Evolutionary conservation across 352 stramenopile genomes (phyloP).

Genomic region (Phytopythium ostracodes): DNA sequence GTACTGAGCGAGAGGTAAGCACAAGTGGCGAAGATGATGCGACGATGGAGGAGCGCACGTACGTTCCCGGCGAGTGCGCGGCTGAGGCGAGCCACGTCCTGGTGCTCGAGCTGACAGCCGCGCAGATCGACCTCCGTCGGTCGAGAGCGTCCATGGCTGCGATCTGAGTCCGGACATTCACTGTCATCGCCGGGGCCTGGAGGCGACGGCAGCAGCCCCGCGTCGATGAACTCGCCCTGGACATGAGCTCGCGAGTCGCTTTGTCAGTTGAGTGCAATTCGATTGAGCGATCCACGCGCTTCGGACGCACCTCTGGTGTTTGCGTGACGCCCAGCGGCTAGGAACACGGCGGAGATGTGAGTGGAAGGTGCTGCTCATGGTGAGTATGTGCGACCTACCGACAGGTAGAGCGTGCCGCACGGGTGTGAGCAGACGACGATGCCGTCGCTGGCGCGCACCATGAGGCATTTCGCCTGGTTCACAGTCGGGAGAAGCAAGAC

Average conservation of each 20-base stretch:
- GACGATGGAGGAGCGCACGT: conserved; percentile 12
- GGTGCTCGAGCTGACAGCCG: conserved; percentile 41
- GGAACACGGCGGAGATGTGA: background rate
- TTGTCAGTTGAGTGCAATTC: background rate
- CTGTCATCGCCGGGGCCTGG: conserved; percentile 3
- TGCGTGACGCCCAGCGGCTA: background rate
- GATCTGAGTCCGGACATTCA: background rate
- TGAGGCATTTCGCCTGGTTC: conserved; percentile 31
- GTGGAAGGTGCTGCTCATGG: too few species aligned
- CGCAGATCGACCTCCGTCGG: conserved; percentile 39
- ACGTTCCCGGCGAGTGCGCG: conserved; percentile 49
- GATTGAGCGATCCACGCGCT: too few species aligned
- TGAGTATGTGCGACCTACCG: conserved; percentile 19
- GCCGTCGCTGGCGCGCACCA: conserved; percentile 44
- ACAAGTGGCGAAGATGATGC: background rate
- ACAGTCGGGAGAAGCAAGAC: background rate
- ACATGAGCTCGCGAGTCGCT: background rate
- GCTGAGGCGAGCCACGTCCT: conserved; percentile 39
- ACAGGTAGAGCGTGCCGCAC: conserved; percentile 35
- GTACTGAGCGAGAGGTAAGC: conserved; percentile 18
- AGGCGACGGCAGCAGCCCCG: background rate
- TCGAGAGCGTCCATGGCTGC: background rate
- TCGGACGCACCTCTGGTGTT: background rate
- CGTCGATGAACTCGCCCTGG: background rate
- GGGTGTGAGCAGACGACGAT: conserved; percentile 48